Evolutionary conservation across 345 rosid genomes (phyloP), one percentile per base, ranked within the genome.

Genomic region (Eucalyptus globulus): DNA sequence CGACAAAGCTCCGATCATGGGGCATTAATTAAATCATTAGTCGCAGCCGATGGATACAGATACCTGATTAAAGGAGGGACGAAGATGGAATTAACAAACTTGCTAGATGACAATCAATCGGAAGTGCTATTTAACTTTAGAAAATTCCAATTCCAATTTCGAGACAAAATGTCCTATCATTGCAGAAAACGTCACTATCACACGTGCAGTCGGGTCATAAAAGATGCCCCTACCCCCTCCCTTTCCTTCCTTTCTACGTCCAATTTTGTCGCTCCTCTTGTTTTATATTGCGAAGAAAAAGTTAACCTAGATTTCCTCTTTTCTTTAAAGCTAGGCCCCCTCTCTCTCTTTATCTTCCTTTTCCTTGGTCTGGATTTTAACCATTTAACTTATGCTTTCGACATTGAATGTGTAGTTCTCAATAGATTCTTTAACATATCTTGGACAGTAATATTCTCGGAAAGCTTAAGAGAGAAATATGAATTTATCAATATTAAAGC

Each of bases 151-250:
- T 86, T 54, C 87, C 88, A 87, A 87, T 22, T 69, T 49, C 89
- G 29, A 88, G 89, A 88, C 62, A 69, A 88, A 50, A 26, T 22
- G 89, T 88, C 89, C 81, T 47, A 69, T 69, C 86, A 88, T 69
- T 88, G 83, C 89, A 88, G 89, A 88, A 72, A 51, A 69, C 58
- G 89, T 88, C 89, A n/a, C 89, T 37, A 88, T 88, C 89, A 88
- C 89, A 88, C 89, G 89, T 88, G 89, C 89, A 88, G 83, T 69
- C 72, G 45, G 86, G 86, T 88, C 89, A 88, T 49, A 29, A 87
- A 87, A 67, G 86, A 67, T 47, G 34, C 86, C 86, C 60, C 24
- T 69, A 49, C 86, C 60, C 58, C 69, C 58, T 29, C 87, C 43
- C 34, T 37, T 47, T 21, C 29, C 49, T 88, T n/a, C 40, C 54